Percentiles rank a stretch among this genome's conserved stretches.
Conservation (phyloP, 352 stramenopile genomes). For the Phytophthora sansomeana region DNA sequence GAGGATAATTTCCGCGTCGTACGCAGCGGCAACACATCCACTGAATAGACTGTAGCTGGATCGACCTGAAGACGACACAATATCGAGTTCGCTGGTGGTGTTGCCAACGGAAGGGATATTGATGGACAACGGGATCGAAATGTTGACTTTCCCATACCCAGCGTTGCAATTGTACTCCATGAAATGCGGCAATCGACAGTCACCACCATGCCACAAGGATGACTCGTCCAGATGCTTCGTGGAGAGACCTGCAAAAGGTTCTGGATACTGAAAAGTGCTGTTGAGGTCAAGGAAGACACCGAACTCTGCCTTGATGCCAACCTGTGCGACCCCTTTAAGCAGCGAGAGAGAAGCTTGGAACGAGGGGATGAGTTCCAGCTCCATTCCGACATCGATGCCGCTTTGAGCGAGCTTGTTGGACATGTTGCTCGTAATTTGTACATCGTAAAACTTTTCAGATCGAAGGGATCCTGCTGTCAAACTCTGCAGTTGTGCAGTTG, state of each 20-base stretch:
- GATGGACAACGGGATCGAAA: conserved; percentile 28
- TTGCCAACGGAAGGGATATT: conserved; percentile 16
- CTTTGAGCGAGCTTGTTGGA: conserved; percentile 36
- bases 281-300: conserved; percentile 33
- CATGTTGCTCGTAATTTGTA: conserved; percentile 29
- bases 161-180: conserved; percentile 44
- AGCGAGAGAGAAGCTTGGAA: conserved; percentile 33
- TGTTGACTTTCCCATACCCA: conserved; percentile 39
- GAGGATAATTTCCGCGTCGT: conserved; percentile 33
- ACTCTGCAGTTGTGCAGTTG: conserved; percentile 16
- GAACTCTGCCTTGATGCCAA: conserved; percentile 33
- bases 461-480: conserved; percentile 25
- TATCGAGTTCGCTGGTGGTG: conserved; percentile 9
- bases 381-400: conserved; percentile 30
- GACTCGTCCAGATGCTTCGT: conserved; percentile 27
- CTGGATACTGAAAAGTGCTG: conserved; percentile 31
- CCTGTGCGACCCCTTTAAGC: conserved; percentile 23
- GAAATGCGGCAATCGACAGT: conserved; percentile 35
- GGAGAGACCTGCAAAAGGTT: conserved; percentile 24
- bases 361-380: conserved; percentile 23
- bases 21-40: conserved; percentile 33
- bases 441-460: conserved; percentile 26
- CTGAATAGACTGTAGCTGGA: conserved; percentile 33
- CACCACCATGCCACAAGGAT: conserved; percentile 31
- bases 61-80: conserved; percentile 29